Evolutionary conservation across 2,329 filamentous ascomycete genomes (phyloP).

Genomic region (Paraphoma chrysanthemicola): DNA sequence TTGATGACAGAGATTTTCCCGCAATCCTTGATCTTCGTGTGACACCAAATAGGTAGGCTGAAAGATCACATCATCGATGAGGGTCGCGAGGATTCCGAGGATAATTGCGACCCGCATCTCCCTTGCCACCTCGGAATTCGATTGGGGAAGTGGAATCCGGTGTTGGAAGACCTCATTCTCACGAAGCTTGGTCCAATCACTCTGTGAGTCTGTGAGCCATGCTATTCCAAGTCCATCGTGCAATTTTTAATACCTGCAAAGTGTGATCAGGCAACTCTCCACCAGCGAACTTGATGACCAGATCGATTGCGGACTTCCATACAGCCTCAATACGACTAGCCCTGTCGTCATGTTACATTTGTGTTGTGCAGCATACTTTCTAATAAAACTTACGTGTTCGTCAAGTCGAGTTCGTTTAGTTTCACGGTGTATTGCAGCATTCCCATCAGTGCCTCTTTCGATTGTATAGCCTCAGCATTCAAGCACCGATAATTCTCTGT

Average conservation of each 20-base stretch:
- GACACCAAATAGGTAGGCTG: constrained; percentile 44
- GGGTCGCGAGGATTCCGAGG: constrained; percentile 33
- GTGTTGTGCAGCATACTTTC: too few species aligned
- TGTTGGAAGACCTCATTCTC: constrained; percentile 10
- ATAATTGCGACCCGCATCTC: constrained; percentile 42
- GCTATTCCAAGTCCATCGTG: neutral
- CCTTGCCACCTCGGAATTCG: constrained; percentile 40
- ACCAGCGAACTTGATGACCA: neutral
- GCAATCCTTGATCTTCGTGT: constrained; percentile 12
- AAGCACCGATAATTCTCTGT: neutral
- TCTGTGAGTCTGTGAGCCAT: constrained; percentile 5
- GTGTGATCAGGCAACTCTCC: neutral
- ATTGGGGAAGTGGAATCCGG: constrained; percentile 37
- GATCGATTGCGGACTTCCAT: neutral
- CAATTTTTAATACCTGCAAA: neutral
- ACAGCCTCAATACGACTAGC: neutral
- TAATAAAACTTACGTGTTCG: constrained; percentile 2
- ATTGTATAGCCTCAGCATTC: constrained; percentile 1
- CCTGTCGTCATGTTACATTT: neutral
- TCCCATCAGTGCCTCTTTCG: neutral
- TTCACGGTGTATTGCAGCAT: neutral
- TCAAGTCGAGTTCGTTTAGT: constrained; percentile 1
- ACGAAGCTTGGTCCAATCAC: constrained; percentile 4
- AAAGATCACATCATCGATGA: constrained; percentile 42
- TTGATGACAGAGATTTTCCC: constrained; percentile 9